phyloP scores from a whole-genome alignment of 805 yeast species.

The Saturnispora zaruensis region DNA sequence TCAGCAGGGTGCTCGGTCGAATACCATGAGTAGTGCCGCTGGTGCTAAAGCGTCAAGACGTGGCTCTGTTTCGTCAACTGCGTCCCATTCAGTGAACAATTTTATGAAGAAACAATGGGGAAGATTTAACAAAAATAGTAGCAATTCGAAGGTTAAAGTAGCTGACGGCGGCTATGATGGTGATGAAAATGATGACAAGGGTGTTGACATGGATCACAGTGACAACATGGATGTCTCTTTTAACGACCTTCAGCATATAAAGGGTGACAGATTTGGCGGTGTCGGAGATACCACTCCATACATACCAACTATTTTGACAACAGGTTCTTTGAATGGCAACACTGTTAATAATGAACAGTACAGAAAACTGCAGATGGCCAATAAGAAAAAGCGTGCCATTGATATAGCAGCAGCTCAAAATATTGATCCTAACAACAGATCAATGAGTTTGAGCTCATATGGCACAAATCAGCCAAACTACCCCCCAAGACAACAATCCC shows the following conservation, averaged over 20 bases:
- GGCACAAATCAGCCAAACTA: constrained; percentile 4
- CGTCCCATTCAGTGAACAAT: constrained; percentile 27
- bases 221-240: constrained; percentile 43
- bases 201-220: constrained; percentile 22
- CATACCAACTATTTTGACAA: constrained; percentile 55
- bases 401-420: constrained; percentile 20
- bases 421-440: constrained; percentile 1
- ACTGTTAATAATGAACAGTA: constrained; percentile 49
- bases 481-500: background rate
- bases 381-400: constrained; percentile 46
- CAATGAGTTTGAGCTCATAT: constrained; percentile 13
- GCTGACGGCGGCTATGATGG: constrained; percentile 25
- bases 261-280: constrained; percentile 51
- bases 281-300: constrained; percentile 57
- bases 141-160: background rate
- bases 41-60: constrained; percentile 15
- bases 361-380: constrained; percentile 60
- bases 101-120: constrained; percentile 34
- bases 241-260: constrained; percentile 53
- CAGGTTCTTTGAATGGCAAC: constrained; percentile 21
- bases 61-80: constrained; percentile 2
- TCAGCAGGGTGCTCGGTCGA: constrained; percentile 6
- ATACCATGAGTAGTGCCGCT: constrained; percentile 2
- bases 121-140: constrained; percentile 18
- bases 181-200: constrained; percentile 22